Evolutionary conservation across 495 filamentous ascomycete genomes (phyloP).

Genomic region (Talaromyces borbonicus): DNA sequence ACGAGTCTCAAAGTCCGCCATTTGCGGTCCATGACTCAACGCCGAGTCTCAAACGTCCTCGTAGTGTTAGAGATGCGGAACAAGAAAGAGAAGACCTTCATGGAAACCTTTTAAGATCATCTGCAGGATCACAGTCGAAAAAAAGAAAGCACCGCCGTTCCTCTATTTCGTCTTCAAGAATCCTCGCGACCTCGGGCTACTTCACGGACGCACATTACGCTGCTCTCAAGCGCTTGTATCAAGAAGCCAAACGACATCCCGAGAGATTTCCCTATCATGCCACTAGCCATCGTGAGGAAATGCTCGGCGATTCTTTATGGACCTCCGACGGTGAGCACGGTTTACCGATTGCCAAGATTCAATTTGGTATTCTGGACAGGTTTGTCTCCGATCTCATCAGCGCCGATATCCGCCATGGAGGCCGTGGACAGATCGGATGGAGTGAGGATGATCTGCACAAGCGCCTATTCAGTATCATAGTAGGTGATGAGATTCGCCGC

Average conservation of each 20-base stretch:
- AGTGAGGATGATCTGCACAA: slow-evolving; percentile 36
- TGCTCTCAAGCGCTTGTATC: slow-evolving; percentile 31
- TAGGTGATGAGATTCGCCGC: slow-evolving; percentile 37
- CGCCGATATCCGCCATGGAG: slow-evolving; percentile 29
- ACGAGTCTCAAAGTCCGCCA: slow-evolving; percentile 7
- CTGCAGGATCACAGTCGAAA: not conserved
- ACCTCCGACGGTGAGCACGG: slow-evolving; percentile 34
- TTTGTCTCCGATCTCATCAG: slow-evolving; percentile 33
- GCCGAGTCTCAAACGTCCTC: slow-evolving; percentile 6
- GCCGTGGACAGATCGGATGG: slow-evolving; percentile 34
- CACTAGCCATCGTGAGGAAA: slow-evolving; percentile 26
- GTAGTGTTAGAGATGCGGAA: slow-evolving; percentile 3
- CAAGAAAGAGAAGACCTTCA: not conserved
- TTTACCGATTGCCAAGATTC: slow-evolving; percentile 34
- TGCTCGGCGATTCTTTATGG: slow-evolving; percentile 39
- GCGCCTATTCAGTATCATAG: slow-evolving; percentile 37
- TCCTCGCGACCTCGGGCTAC: slow-evolving; percentile 27
- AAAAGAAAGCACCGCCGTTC: not conserved
- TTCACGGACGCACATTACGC: slow-evolving; percentile 38
- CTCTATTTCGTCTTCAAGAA: not conserved
- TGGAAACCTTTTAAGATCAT: not conserved
- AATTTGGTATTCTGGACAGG: slow-evolving; percentile 37
- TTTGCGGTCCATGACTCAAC: not conserved
- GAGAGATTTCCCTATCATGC: slow-evolving; percentile 31
- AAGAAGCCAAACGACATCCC: slow-evolving; percentile 28